A percentile compares a stretch with the other conserved stretches of the same genome.
Evolutionary conservation across 441 rosid genomes (phyloP).

Genomic region (Sinapis alba): DNA sequence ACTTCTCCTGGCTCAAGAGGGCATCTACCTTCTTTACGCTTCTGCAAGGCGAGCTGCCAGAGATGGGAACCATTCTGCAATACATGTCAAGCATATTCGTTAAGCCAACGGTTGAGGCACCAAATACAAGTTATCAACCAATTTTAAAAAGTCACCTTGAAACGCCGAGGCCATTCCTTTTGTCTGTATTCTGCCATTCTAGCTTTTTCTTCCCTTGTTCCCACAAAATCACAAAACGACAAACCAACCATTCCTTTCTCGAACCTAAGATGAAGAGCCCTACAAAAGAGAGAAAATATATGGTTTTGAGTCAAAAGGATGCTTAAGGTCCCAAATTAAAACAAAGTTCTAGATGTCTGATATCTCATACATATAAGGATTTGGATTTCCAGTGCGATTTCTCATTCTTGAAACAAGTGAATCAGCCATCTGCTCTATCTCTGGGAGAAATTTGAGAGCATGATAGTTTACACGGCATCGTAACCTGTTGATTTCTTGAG

Average conservation of each 20-base stretch:
- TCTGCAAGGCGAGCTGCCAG: slow-evolving; percentile 92
- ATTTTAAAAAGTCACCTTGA: slow-evolving; percentile 62
- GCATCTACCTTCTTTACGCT: slow-evolving; percentile 98
- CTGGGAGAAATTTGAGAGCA: slow-evolving; percentile 93
- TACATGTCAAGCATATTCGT: background rate
- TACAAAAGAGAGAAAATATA: slow-evolving; percentile 37
- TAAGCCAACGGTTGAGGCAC: background rate
- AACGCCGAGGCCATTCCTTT: slow-evolving; percentile 99
- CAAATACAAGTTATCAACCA: background rate
- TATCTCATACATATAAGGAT: slow-evolving; percentile 80
- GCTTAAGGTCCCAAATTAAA: slow-evolving; percentile 7
- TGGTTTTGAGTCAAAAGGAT: slow-evolving; percentile 4
- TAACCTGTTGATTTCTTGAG: slow-evolving; percentile 93
- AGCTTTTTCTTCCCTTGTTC: slow-evolving; percentile 95
- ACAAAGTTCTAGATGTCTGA: slow-evolving; percentile 27
- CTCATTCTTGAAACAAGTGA: slow-evolving; percentile 88
- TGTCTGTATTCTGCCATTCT: slow-evolving; percentile 91
- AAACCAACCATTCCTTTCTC: slow-evolving; percentile 99
- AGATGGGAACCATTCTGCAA: slow-evolving; percentile 97
- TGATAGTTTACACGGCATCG: slow-evolving; percentile 99
- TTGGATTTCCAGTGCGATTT: slow-evolving; percentile 86
- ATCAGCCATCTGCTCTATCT: slow-evolving; percentile 92
- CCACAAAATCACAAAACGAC: slow-evolving; percentile 97
- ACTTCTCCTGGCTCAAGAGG: slow-evolving; percentile 99
- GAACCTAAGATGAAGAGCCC: slow-evolving; percentile 99